phyloP scores from a whole-genome alignment of 2,329 filamentous ascomycete genomes.

The Apiospora saccharicola region DNA sequence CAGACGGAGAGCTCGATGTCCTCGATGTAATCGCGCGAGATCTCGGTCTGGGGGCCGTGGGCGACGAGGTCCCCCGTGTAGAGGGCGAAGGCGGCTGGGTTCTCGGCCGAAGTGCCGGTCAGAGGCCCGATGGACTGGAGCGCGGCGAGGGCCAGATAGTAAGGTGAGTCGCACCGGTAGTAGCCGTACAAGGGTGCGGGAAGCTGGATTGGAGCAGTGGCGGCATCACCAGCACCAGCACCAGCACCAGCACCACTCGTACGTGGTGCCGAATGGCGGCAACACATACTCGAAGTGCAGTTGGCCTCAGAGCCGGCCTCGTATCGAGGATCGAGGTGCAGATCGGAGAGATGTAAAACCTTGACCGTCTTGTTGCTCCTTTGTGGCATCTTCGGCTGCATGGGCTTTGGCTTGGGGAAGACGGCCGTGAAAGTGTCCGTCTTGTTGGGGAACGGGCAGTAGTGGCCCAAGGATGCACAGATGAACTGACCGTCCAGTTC shows the following conservation, averaged over 20 bases:
- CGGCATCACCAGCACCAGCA: constrained; percentile 43
- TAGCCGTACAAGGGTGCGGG: constrained; percentile 62
- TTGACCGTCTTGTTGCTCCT: constrained; percentile 62
- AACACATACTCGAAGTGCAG: constrained; percentile 59
- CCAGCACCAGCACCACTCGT: constrained; percentile 37
- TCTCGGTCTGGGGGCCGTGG: constrained; percentile 59
- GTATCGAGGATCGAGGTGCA: constrained; percentile 63
- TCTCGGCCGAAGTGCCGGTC: constrained; percentile 57
- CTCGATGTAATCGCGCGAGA: constrained; percentile 59
- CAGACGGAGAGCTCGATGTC: constrained; percentile 62
- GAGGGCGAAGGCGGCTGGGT: constrained; percentile 59
- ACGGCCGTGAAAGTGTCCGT: constrained; percentile 51
- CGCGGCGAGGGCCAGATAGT: constrained; percentile 62
- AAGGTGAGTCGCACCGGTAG: constrained; percentile 65
- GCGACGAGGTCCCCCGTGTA: constrained; percentile 66
- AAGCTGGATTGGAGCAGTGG: constrained; percentile 49
- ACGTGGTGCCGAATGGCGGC: constrained; percentile 51
- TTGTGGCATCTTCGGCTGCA: constrained; percentile 49
- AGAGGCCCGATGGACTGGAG: constrained; percentile 62
- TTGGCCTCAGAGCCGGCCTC: constrained; percentile 60
- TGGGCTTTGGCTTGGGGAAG: constrained; percentile 63
- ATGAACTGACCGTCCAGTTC: constrained; percentile 65
- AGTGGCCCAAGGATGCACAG: constrained; percentile 57
- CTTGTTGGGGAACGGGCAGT: constrained; percentile 55
- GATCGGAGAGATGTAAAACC: constrained; percentile 62